Percentiles rank a stretch among this genome's conserved stretches.
These are phyloP conservation scores for Nissolia schottii DNA, from an alignment of 306 rosid species.

Conservation along the genomic window DNA sequence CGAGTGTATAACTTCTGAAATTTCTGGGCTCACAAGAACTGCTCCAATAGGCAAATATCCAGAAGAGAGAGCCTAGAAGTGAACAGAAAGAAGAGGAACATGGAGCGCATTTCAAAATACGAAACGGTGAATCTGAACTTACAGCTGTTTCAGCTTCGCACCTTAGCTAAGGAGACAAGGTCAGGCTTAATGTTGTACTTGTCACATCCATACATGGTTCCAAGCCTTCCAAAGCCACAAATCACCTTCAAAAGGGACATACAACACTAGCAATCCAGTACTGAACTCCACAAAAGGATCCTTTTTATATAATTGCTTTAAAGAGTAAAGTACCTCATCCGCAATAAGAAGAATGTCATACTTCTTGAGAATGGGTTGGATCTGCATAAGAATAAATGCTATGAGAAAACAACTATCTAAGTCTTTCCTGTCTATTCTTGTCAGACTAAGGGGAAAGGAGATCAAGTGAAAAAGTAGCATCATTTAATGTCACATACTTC, in stretches of 20 bases:
- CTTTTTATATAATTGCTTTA: not conserved
- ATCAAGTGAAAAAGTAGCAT: not conserved
- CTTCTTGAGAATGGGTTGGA: constrained; percentile 90
- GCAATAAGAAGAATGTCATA: constrained; percentile 94
- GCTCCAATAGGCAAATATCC: constrained; percentile 90
- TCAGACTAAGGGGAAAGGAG: not conserved
- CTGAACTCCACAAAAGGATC: not conserved
- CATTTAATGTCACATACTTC: not conserved
- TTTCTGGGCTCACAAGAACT: constrained; percentile 82
- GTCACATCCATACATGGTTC: constrained; percentile 85
- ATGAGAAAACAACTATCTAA: not conserved
- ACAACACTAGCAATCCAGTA: constrained; percentile 17
- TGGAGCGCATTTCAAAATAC: not conserved
- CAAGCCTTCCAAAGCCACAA: constrained; percentile 96
- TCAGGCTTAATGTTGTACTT: constrained; percentile 90
- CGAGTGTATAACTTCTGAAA: constrained; percentile 72
- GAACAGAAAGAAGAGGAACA: constrained; percentile 18
- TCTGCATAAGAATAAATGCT: constrained; percentile 43
- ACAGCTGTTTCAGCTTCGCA: constrained; percentile 19
- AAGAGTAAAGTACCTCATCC: constrained; percentile 63
- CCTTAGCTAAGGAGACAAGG: constrained; percentile 91
- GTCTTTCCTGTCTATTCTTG: not conserved
- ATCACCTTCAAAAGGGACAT: constrained; percentile 57
- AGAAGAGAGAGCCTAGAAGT: constrained; percentile 84
- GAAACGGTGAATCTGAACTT: not conserved